These are phyloP conservation scores for Carnegiea gigantea DNA, from an alignment of 179 eudicot genomes.

Conservation along the genomic window DNA sequence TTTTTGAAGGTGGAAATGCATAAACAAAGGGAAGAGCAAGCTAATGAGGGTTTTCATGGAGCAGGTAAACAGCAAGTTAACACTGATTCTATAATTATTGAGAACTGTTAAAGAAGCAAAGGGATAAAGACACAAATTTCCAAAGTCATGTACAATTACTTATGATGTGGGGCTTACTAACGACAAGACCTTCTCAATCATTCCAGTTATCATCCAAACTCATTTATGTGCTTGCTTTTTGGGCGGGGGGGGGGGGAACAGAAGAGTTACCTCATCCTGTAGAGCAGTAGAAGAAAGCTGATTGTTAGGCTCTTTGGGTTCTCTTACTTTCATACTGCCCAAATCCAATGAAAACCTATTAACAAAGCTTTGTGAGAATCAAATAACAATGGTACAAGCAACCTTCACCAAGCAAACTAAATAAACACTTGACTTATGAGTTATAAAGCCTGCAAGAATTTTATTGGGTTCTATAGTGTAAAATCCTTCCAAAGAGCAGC, in stretches of 20 bases:
- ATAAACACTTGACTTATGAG: neutral
- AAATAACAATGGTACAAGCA: neutral
- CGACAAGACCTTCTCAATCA: neutral
- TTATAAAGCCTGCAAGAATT: neutral
- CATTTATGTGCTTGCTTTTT: neutral
- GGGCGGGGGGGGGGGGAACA: neutral
- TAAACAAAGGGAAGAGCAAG: conserved; percentile 10
- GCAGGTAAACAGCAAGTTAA: neutral
- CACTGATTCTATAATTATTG: neutral
- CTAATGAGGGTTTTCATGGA: neutral
- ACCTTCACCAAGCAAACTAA: neutral
- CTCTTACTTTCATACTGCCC: conserved; percentile 73
- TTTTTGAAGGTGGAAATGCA: neutral
- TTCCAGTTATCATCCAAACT: neutral
- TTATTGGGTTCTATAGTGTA: neutral
- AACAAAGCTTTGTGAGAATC: conserved; percentile 9
- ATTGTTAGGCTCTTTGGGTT: conserved; percentile 41
- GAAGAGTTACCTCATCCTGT: conserved; percentile 80
- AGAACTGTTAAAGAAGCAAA: neutral
- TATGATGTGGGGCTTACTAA: neutral
- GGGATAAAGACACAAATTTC: neutral
- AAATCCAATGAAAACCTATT: conserved; percentile 76
- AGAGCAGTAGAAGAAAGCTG: conserved; percentile 60
- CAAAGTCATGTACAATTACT: neutral
- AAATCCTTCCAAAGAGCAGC: conserved; percentile 6